Evolutionary conservation across 2,329 filamentous ascomycete species (phyloP).

Genomic region (Cadophora gregata): DNA sequence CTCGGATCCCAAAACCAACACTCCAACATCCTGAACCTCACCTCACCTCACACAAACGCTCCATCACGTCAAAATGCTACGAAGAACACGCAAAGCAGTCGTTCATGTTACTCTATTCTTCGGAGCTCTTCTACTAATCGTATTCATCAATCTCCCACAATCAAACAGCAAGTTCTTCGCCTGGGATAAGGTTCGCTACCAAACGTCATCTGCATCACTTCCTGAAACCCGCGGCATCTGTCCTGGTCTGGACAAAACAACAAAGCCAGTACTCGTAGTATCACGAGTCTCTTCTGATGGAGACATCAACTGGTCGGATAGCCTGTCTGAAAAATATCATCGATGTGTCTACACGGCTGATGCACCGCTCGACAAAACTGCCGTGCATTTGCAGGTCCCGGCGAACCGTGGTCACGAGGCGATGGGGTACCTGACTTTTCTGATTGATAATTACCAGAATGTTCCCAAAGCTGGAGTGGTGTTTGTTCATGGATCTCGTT

Average conservation of each 20-base stretch:
- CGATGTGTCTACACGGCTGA: constrained; percentile 53
- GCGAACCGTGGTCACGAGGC: constrained; percentile 54
- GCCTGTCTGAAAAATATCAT: constrained; percentile 49
- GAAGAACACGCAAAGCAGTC: constrained; percentile 46
- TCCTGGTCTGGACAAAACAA: constrained; percentile 46
- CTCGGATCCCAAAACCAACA: neutral
- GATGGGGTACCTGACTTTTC: constrained; percentile 54
- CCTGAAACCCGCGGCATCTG: constrained; percentile 49
- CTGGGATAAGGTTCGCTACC: constrained; percentile 53
- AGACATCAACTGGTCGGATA: constrained; percentile 50
- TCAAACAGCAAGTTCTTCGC: constrained; percentile 46
- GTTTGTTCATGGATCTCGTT: constrained; percentile 52
- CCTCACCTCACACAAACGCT: neutral
- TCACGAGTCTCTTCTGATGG: constrained; percentile 51
- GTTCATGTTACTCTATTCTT: constrained; percentile 47
- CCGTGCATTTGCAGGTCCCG: constrained; percentile 49
- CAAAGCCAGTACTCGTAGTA: constrained; percentile 53
- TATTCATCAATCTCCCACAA: constrained; percentile 47
- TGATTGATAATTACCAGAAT: constrained; percentile 53
- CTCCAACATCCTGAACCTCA: neutral
- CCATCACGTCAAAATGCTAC: constrained; percentile 44
- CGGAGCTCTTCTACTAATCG: constrained; percentile 43
- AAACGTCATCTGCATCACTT: constrained; percentile 45
- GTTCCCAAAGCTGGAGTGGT: constrained; percentile 48
- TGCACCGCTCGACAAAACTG: constrained; percentile 37